Evolutionary conservation across 306 rosid genomes (phyloP), one percentile per base, ranked within the genome.

Genomic region (Crataegus laevigata): DNA sequence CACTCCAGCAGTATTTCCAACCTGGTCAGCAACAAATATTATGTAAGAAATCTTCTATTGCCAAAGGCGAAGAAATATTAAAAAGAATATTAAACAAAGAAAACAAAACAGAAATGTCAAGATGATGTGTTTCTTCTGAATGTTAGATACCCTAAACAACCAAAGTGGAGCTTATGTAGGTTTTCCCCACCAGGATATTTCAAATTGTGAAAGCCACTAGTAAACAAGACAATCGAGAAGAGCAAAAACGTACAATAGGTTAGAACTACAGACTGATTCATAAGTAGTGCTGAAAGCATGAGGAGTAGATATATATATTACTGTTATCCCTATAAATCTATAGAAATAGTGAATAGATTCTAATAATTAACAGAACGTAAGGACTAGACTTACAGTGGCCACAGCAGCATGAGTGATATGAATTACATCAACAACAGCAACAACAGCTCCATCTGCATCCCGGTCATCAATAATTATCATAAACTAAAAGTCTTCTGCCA

Each of bases 381-480:
- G 36, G 69, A 88, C 68, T 82, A 66, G 84, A 83, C 91, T 91
- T 83, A 91, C 99, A 57, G 98, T 87, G 26, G 94, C 92, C 52
- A 96, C 92, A 28, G 99, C 99, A 71, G 97, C 97, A 79, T 96
- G 98, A 57, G 97, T 90, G 72, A 96, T 89, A 73, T 84, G 87
- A 79, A 96, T 86, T 79, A 88, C 99, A 83, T 96, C 97, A 82
- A 85, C 84, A 51, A 88, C 88, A 63, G 97, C 92, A 78, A 83
- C 93, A 51, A 92, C 71, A 78, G 4, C 43, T 79, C 98, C 99
- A 78, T 92, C 99, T 96, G 91, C 71, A 82, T 70, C 47, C 47
- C 58, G 77, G 83, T 76, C 38, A 73, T 51, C 64, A 51, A 57
- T 38, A 51, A 52, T 61, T 54, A 75, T 85, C 80, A 87, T 82